These are phyloP conservation scores for Acanthochlamys bracteata DNA, from an alignment of 106 monocot species.

Conservation along the genomic window DNA sequence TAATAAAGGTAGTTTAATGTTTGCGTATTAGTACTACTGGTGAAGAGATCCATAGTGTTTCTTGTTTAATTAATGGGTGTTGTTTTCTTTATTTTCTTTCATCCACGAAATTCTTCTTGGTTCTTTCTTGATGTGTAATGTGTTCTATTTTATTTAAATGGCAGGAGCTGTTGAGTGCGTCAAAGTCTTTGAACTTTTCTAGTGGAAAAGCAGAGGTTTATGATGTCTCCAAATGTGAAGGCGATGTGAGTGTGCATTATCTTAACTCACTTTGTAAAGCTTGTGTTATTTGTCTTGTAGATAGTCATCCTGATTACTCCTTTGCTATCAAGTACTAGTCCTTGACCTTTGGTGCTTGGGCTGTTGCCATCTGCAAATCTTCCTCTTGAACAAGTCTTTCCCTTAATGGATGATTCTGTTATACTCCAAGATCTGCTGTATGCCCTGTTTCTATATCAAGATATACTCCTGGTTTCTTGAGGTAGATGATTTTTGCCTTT, in stretches of 20 bases:
- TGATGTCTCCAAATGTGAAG: constrained; percentile 77
- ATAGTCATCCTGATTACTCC: neutral
- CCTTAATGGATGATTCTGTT: neutral
- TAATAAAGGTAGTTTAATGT: constrained; percentile 40
- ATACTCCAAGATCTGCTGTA: neutral
- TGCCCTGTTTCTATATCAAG: too few species aligned
- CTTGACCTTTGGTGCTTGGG: neutral
- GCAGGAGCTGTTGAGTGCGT: constrained; percentile 65
- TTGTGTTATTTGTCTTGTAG: neutral
- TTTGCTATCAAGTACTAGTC: neutral
- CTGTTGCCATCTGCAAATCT: neutral
- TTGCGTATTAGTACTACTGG: neutral
- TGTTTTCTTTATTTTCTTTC: too few species aligned
- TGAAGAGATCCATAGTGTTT: neutral
- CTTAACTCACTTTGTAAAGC: neutral
- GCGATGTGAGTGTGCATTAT: constrained; percentile 64
- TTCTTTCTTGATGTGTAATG: neutral
- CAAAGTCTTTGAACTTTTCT: constrained; percentile 55
- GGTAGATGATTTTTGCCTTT: too few species aligned
- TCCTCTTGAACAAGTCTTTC: neutral
- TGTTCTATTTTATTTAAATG: constrained; percentile 6
- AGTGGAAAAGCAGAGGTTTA: constrained; percentile 58
- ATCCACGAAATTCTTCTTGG: too few species aligned
- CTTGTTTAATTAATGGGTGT: neutral
- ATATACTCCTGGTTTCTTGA: too few species aligned